Evolutionary conservation across 495 filamentous ascomycete species (phyloP).

Genomic region (Penicillium maclennaniae): DNA sequence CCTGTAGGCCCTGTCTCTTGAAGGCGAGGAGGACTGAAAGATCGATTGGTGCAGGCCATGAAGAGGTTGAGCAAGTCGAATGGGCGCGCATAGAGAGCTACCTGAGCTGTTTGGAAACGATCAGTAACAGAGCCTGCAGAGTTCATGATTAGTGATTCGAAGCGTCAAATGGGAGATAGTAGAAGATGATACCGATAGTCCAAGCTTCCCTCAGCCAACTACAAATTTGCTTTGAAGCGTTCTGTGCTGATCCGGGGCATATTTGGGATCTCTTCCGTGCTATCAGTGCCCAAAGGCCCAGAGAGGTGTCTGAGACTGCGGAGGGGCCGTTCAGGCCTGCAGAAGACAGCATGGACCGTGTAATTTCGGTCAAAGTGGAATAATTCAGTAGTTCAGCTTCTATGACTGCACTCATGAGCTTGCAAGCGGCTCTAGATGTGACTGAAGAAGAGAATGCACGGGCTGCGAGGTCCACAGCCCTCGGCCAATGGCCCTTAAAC

Average conservation of each 20-base stretch:
- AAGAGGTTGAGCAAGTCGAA: constrained; percentile 37
- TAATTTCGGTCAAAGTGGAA: constrained; percentile 55
- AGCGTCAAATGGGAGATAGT: background rate
- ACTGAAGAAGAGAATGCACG: constrained; percentile 64
- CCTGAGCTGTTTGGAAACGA: constrained; percentile 37
- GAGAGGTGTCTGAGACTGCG: constrained; percentile 69
- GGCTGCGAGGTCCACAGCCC: constrained; percentile 69
- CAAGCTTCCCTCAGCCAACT: constrained; percentile 78
- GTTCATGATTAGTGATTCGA: constrained; percentile 12
- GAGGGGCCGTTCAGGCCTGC: constrained; percentile 79
- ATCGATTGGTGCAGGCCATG: constrained; percentile 39
- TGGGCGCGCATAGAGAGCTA: constrained; percentile 40
- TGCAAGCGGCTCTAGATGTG: constrained; percentile 76
- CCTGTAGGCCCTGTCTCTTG: constrained; percentile 26
- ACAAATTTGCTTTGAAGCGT: constrained; percentile 64
- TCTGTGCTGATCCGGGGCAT: constrained; percentile 59
- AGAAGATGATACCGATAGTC: constrained; percentile 59
- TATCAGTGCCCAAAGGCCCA: constrained; percentile 68
- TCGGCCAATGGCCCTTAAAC: constrained; percentile 56
- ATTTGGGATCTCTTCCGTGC: constrained; percentile 47
- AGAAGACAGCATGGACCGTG: constrained; percentile 65
- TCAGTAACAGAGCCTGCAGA: constrained; percentile 33
- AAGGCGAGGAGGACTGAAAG: constrained; percentile 17
- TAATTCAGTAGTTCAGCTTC: constrained; percentile 59
- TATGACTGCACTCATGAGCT: constrained; percentile 66